These are phyloP conservation scores for Candida glucosophila DNA, from an alignment of 1,139 yeast genomes.

Conservation along the genomic window DNA sequence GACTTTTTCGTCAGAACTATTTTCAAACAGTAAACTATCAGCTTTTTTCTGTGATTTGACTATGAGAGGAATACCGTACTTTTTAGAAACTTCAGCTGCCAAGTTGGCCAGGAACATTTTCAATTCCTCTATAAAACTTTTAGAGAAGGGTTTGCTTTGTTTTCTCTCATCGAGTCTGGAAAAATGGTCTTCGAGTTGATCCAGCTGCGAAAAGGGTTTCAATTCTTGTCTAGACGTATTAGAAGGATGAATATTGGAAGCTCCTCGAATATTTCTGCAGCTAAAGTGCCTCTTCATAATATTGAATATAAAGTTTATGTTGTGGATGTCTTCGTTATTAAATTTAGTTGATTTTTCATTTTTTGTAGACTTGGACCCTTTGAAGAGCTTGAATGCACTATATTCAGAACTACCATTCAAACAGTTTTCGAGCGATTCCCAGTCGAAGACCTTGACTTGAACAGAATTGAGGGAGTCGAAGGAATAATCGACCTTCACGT, in stretches of 20 bases:
- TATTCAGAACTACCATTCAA: constrained; percentile 20
- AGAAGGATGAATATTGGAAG: constrained; percentile 9
- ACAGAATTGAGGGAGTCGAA: constrained; percentile 20
- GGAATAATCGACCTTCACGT: constrained; percentile 15
- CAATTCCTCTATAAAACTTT: constrained; percentile 18
- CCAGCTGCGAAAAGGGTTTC: no score
- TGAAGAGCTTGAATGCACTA: constrained; percentile 24
- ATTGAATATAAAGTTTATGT: constrained; percentile 24
- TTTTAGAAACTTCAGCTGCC: constrained; percentile 16
- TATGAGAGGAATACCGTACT: constrained; percentile 21
- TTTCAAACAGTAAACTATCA: constrained; percentile 2
- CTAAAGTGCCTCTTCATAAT: constrained; percentile 25
- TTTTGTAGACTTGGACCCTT: constrained; percentile 3
- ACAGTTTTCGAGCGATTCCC: constrained; percentile 16
- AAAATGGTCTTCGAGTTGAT: no score
- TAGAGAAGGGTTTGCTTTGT: constrained; percentile 2
- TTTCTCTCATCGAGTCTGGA: no score
- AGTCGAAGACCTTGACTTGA: constrained; percentile 15
- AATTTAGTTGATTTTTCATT: constrained; percentile 1
- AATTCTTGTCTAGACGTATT: constrained; percentile 3
- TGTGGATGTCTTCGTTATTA: constrained; percentile 21
- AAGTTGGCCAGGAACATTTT: constrained; percentile 18
- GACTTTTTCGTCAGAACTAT: constrained; percentile 4
- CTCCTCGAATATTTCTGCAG: constrained; percentile 25
- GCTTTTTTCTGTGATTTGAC: constrained; percentile 11